Conservation (phyloP, 1,284 basidiomycete species). For the Naganishia sp. region DNA sequence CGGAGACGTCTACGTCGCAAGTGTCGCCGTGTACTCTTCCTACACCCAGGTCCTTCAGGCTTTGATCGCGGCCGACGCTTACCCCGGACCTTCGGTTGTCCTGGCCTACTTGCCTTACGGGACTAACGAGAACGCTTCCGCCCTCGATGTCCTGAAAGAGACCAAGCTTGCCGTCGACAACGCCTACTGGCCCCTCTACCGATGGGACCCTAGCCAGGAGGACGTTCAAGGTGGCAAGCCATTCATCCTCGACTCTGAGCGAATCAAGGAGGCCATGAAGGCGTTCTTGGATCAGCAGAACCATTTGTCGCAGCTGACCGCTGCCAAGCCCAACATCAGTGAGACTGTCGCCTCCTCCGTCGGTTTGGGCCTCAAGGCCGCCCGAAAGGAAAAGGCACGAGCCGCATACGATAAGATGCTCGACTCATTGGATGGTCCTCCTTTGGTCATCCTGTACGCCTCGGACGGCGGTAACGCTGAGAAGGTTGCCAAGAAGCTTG, state of each 20-base stretch:
- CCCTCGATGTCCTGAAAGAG: conserved; percentile 89
- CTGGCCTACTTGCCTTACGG: conserved; percentile 92
- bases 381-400: conserved; percentile 78
- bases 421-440: conserved; percentile 82
- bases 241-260: conserved; percentile 89
- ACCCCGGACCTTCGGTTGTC: conserved; percentile 86
- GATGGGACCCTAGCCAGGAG: conserved; percentile 91
- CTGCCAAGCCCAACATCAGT: conserved; percentile 73
- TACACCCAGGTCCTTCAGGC: conserved; percentile 94
- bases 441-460: conserved; percentile 84
- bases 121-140: conserved; percentile 65
- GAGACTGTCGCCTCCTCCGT: conserved; percentile 80
- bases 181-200: conserved; percentile 97
- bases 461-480: conserved; percentile 94
- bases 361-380: conserved; percentile 79
- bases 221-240: conserved; percentile 69
- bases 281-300: conserved; percentile 95
- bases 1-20: conserved; percentile 93
- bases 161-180: conserved; percentile 95
- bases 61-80: conserved; percentile 86
- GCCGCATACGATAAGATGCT: conserved; percentile 85
- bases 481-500: conserved; percentile 89
- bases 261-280: conserved; percentile 91
- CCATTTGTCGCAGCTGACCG: conserved; percentile 88
- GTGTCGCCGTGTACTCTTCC: conserved; percentile 91